Percentiles rank a stretch among this genome's conserved stretches.
These are phyloP conservation scores for Pseudopediastrum boryanum DNA, from an alignment of 139 green algal genomes.

Conservation along the genomic window DNA sequence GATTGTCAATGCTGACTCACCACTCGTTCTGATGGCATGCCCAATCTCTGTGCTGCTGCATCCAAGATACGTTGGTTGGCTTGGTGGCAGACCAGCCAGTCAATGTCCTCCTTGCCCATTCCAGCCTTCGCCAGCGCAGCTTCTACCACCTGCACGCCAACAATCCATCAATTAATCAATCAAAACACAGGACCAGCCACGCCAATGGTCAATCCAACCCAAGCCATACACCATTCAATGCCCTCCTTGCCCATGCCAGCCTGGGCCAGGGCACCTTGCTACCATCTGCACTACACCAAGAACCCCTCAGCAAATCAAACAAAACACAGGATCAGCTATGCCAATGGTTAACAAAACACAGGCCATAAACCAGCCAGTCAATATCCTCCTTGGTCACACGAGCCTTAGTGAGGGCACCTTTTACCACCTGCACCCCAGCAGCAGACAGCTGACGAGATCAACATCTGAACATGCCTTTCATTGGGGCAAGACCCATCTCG, in stretches of 20 bases:
- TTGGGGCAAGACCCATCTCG: no score
- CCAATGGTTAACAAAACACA: no score
- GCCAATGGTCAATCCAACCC: no score
- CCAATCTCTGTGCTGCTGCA: conserved; percentile 82
- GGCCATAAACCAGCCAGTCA: conserved; percentile 92
- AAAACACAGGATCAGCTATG: no score
- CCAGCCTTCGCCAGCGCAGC: conserved; percentile 73
- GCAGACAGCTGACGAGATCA: no score
- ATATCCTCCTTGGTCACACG: conserved; percentile 71
- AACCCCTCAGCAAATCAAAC: no score
- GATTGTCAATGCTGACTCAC: neutral
- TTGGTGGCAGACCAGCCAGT: conserved; percentile 94
- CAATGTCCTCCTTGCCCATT: conserved; percentile 74
- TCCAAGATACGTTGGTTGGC: conserved; percentile 98
- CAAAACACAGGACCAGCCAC: no score
- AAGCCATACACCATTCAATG: neutral
- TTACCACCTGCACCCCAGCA: conserved; percentile 80
- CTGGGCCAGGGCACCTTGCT: no score
- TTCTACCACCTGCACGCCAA: conserved; percentile 81
- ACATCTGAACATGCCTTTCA: no score
- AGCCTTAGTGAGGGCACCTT: conserved; percentile 78
- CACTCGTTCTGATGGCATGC: conserved; percentile 54
- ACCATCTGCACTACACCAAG: no score
- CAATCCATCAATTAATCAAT: no score
- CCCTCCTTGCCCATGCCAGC: no score